Conservation (phyloP, 805 yeast genomes). For the Ogataea angusta region DNA sequence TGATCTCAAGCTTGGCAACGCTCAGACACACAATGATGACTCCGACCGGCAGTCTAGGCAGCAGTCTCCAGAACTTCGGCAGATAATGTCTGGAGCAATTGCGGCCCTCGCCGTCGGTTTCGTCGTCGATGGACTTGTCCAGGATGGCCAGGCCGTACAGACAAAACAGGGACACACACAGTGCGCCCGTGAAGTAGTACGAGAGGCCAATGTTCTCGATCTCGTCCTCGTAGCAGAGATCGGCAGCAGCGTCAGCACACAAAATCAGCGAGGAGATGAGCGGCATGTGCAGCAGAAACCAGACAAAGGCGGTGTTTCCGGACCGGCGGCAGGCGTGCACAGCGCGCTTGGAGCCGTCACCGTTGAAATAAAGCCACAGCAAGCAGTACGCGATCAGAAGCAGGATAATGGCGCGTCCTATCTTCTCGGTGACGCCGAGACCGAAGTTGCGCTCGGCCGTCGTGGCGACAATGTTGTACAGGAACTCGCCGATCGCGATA, state of each 20-base stretch:
- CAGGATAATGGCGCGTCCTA: slow-evolving; percentile 48
- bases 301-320: slow-evolving; percentile 42
- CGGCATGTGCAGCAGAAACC: slow-evolving; percentile 49
- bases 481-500: slow-evolving; percentile 64
- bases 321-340: slow-evolving; percentile 53
- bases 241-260: slow-evolving; percentile 60
- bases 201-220: slow-evolving; percentile 40
- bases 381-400: slow-evolving; percentile 46
- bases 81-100: slow-evolving; percentile 37
- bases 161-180: slow-evolving; percentile 41
- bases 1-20: slow-evolving; percentile 13
- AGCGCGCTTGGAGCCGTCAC: slow-evolving; percentile 47
- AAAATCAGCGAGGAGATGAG: slow-evolving; percentile 49
- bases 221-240: slow-evolving; percentile 35
- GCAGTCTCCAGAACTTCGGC: slow-evolving; percentile 16
- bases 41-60: slow-evolving; percentile 15
- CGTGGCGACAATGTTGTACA: slow-evolving; percentile 48
- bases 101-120: slow-evolving; percentile 23
- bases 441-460: slow-evolving; percentile 40
- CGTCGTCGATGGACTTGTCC: slow-evolving; percentile 43
- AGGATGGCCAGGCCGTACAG: slow-evolving; percentile 40
- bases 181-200: slow-evolving; percentile 52
- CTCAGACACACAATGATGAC: slow-evolving; percentile 11
- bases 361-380: slow-evolving; percentile 53
- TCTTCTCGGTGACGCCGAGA: slow-evolving; percentile 40